Evolutionary conservation across 306 rosid genomes (phyloP), one percentile per base, ranked within the genome.

Genomic region (Elaeagnus macrophylla): DNA sequence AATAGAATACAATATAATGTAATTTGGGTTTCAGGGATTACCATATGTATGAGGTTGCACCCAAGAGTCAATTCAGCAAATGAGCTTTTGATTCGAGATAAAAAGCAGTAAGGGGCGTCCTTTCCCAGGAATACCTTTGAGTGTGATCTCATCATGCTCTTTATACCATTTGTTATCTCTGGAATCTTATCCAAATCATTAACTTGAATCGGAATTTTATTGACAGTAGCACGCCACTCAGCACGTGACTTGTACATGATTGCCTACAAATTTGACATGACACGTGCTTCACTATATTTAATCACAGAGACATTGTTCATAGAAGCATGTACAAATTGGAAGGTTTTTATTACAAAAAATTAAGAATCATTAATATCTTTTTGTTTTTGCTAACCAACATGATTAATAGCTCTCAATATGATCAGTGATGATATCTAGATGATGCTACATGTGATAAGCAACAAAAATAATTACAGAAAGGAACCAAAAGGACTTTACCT

Each of bases 231-330:
- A 57, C 78, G 85, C 64, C 81, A 91, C 50, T 78, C 79, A 1
- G 96, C 99, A 59, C 96, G 93, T 12, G 99, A 86, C 79, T 82
- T 91, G 64, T 91, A 82, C 69, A 87, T 88, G 36, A 91, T 87
- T 16, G 77, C 95, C 99, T 87, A 54, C 50, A 61, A 74, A 54
- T 45, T 53, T 56, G 35, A 61, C 55, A 61, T 15, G 17, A 57
- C 46, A 41, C 13, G 46, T 41, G 5, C 46, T 41, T 13, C n/a
- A 6, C 7, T 9, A 41, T 41, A 25, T 25, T 25, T 25, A 25
- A 25, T 25, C 32, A 25, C 4, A 10, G 46, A 9, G 12, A 12
- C 17, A 45, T 1, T 45, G 49, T 45, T 45, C 7, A 13, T 8
- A 15, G 15, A 45, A 13, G 49, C 8, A 51, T 37, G 48, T 7